phyloP scores from a whole-genome alignment of 306 rosid genomes.

The Pueraria montana region DNA sequence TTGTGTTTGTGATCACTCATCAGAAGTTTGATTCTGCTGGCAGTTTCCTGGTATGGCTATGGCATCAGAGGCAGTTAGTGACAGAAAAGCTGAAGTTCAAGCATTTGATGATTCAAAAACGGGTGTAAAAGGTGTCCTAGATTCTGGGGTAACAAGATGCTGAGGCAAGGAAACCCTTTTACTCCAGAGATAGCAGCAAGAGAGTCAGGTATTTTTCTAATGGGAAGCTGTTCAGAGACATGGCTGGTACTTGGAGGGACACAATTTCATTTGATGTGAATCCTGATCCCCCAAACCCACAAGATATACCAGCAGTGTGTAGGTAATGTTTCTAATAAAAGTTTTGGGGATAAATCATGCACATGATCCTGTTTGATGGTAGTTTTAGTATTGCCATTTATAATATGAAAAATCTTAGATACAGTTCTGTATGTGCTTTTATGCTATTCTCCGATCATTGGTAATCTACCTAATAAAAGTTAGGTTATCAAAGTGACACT shows the following conservation, averaged over 20 bases:
- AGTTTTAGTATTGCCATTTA: background rate
- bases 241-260: constrained; percentile 48
- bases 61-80: background rate
- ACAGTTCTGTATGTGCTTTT: background rate
- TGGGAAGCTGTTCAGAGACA: constrained; percentile 6
- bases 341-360: background rate
- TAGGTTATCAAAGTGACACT: background rate
- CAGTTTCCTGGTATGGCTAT: background rate
- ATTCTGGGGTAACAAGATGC: constrained; percentile 61
- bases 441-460: background rate
- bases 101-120: constrained; percentile 53
- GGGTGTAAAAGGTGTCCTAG: constrained; percentile 70
- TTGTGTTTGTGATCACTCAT: background rate
- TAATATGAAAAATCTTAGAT: background rate
- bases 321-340: constrained; percentile 26
- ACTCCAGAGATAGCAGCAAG: constrained; percentile 34
- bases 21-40: background rate
- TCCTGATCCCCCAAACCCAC: constrained; percentile 37
- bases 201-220: constrained; percentile 46
- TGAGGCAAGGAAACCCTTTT: constrained; percentile 44
- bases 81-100: constrained; percentile 44
- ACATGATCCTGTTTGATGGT: background rate
- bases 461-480: background rate
- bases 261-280: constrained; percentile 20
- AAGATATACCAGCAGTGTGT: constrained; percentile 37